Conservation (phyloP, 495 filamentous ascomycete genomes). For the Hypoxylon trugodes region DNA sequence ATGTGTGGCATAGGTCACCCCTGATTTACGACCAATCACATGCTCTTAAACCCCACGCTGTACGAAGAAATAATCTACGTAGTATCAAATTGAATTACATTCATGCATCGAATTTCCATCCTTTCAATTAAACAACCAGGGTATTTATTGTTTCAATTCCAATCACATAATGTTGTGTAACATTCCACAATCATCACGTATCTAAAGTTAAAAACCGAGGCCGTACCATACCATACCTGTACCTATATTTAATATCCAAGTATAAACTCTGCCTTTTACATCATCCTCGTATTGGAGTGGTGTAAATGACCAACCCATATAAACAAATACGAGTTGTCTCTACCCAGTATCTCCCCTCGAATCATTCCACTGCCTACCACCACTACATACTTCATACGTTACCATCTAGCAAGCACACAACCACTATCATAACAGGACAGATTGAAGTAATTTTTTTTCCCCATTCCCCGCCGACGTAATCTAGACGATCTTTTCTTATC, state of each 20-base stretch:
- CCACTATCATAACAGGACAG: too few species aligned
- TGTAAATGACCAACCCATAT: conserved; percentile 2
- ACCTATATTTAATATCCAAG: too few species aligned
- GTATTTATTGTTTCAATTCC: too few species aligned
- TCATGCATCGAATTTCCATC: conserved; percentile 5
- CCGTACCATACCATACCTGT: too few species aligned
- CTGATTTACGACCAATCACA: conserved; percentile 28
- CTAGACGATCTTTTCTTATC: not conserved
- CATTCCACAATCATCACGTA: too few species aligned
- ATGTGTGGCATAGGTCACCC: conserved; percentile 21
- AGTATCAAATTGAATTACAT: conserved; percentile 25
- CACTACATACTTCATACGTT: too few species aligned
- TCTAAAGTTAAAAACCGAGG: too few species aligned
- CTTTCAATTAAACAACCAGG: conserved; percentile 5
- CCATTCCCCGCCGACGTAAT: not conserved
- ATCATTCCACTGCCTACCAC: conserved; percentile 3
- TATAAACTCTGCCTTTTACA: not conserved
- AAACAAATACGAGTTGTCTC: conserved; percentile 24
- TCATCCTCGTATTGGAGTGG: conserved; percentile 23
- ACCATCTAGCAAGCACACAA: not conserved
- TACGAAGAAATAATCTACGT: conserved; percentile 33
- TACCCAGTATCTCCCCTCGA: conserved; percentile 4
- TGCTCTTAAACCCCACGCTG: conserved; percentile 15
- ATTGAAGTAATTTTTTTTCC: not conserved
- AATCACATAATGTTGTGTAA: too few species aligned